A percentile compares a stretch with the other conserved stretches of the same genome.
Conservation (phyloP, 805 yeast species). For the Yamadazyma sp. region DNA sequence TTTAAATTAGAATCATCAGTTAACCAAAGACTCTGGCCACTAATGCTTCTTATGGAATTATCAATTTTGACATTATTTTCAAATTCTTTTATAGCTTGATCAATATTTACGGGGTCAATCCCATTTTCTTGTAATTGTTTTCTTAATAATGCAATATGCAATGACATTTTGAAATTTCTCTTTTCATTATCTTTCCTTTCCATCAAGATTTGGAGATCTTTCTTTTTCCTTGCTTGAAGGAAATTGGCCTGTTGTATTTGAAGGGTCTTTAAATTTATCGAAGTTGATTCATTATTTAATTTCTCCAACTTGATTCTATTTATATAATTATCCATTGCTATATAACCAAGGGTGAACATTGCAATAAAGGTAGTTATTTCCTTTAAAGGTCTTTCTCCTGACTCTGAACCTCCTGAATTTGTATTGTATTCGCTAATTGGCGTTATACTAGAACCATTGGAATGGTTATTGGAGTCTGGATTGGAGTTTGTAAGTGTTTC, state of each 20-base stretch:
- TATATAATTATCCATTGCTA: slow-evolving; percentile 52
- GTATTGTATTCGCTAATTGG: no score
- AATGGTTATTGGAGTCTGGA: slow-evolving; percentile 2
- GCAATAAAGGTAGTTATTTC: slow-evolving; percentile 44
- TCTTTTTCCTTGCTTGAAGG: slow-evolving; percentile 48
- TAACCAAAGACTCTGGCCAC: slow-evolving; percentile 58
- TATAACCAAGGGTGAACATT: slow-evolving; percentile 41
- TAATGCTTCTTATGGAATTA: slow-evolving; percentile 51
- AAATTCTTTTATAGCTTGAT: slow-evolving; percentile 51
- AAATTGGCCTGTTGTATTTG: slow-evolving; percentile 47
- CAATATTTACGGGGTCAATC: slow-evolving; percentile 53
- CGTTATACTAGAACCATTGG: slow-evolving; percentile 1
- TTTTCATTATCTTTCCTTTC: slow-evolving; percentile 47
- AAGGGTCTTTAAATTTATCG: slow-evolving; percentile 34
- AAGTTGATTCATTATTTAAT: slow-evolving; percentile 29
- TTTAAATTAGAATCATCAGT: slow-evolving; percentile 51
- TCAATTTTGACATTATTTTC: slow-evolving; percentile 58
- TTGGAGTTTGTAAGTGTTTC: not conserved
- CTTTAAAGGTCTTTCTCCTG: slow-evolving; percentile 16
- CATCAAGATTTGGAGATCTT: slow-evolving; percentile 49
- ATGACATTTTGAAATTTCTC: slow-evolving; percentile 56
- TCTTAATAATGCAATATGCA: slow-evolving; percentile 65
- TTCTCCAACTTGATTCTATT: slow-evolving; percentile 38
- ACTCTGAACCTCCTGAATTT: not conserved
- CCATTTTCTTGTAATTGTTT: slow-evolving; percentile 59